Base-by-base conservation (phyloP, 1,139 yeast species). In the Wickerhamomyces sp. region DNA sequence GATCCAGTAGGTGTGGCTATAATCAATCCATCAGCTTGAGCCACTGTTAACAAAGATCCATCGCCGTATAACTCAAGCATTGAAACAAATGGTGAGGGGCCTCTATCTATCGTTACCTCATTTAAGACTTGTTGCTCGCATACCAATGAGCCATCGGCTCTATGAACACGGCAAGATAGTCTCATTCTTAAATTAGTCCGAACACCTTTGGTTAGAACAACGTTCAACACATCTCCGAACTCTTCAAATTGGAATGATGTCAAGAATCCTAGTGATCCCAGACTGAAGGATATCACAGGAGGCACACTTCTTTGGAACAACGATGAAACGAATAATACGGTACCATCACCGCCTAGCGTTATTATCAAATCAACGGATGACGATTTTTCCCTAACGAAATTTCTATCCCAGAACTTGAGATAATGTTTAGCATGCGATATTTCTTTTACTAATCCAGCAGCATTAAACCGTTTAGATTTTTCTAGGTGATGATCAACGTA, bases 1-100 rank as follows among this genome's bases (percentile, higher is more conserved):
- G 95, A 85, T 0, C 96, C 96, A 0, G 96, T 88, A 5, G 96
- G 96, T 0, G 96, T 87, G 0, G 95, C 94, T 29, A 88, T 72
- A 43, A 88, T 87, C 24, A 88, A 63, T 0, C 96, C 96, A 59
- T 88, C 96, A 0, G 96, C 95, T 58, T 87, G 96, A 0, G 92
- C 95, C 15, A 86, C 82, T 0, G 96, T 87, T 41, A 87, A 66
- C 29, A 87, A 64, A 3, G 84, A 74, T 15, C 86, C 88, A 56
- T 87, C 92, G 5, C 95, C 95, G 51, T 82, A 87, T 21, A 87
- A 62, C 54, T 87, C 96, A 44, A 87, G 68, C 71, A 81, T 83
- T 1, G 95, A 83, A 3, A 87, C 86, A 65, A 79, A 87, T 0
- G 96, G 95, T 19, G 88, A 79, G 1, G 95, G 95, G 1, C 96